These are phyloP conservation scores for Coemansia sp. DNA, from an alignment of 192 early-diverging fungal genomes.

Conservation along the genomic window DNA sequence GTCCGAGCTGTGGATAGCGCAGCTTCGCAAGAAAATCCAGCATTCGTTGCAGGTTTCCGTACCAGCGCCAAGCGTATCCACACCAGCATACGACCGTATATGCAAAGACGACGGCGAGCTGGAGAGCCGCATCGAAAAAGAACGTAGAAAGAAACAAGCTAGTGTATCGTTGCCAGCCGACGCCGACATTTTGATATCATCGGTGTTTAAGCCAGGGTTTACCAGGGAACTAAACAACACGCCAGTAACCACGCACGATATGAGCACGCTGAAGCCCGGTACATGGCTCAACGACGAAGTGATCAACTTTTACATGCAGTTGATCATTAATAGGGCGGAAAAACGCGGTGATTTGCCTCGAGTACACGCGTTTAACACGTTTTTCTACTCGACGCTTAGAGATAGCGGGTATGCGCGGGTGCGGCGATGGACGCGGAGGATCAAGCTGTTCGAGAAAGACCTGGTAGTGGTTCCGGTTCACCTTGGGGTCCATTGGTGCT, in stretches of 20 bases:
- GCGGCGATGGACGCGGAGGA: slow-evolving; percentile 79
- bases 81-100: slow-evolving; percentile 43
- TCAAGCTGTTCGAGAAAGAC: slow-evolving; percentile 70
- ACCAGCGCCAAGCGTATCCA: slow-evolving; percentile 12
- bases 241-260: slow-evolving; percentile 62
- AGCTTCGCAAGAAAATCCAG: slow-evolving; percentile 44
- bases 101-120: slow-evolving; percentile 22
- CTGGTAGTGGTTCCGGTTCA: slow-evolving; percentile 85
- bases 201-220: slow-evolving; percentile 22
- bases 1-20: slow-evolving; percentile 38
- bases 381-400: slow-evolving; percentile 78
- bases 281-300: slow-evolving; percentile 96
- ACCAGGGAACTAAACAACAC: slow-evolving; percentile 55
- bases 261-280: slow-evolving; percentile 70
- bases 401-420: slow-evolving; percentile 74
- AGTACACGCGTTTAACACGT: slow-evolving; percentile 89
- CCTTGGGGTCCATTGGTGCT: slow-evolving; percentile 76
- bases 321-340: slow-evolving; percentile 71
- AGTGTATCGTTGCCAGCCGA: slow-evolving; percentile 27
- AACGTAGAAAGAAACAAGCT: slow-evolving; percentile 4
- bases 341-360: slow-evolving; percentile 56
- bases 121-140: slow-evolving; percentile 31
- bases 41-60: slow-evolving; percentile 26
- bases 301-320: slow-evolving; percentile 89
- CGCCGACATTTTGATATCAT: slow-evolving; percentile 23